phyloP scores from a whole-genome alignment of 1,284 basidiomycete genomes.

The Ustanciosporium gigantosporum region DNA sequence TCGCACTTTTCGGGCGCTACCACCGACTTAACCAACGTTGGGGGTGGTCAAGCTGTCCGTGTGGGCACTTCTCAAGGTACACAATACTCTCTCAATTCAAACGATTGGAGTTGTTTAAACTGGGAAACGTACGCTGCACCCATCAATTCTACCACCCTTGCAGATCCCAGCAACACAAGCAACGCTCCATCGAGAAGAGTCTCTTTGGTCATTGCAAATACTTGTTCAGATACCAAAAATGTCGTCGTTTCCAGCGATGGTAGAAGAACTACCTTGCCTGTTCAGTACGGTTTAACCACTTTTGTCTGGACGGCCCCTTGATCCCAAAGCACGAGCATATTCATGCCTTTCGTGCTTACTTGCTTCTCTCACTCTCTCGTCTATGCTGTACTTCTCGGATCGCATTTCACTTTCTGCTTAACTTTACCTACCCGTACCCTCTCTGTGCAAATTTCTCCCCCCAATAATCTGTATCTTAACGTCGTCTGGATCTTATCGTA shows the following conservation, averaged over 20 bases:
- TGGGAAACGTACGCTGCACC: slow-evolving; percentile 37
- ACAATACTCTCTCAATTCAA: slow-evolving; percentile 3
- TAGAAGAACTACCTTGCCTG: slow-evolving; percentile 14
- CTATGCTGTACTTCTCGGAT: too few relatives aligned
- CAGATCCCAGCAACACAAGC: slow-evolving; percentile 3
- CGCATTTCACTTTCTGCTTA: too few relatives aligned
- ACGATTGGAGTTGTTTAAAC: slow-evolving; percentile 25
- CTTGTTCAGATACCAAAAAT: slow-evolving; percentile 19
- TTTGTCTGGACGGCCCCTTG: slow-evolving; percentile 45
- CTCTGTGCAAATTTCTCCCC: too few relatives aligned
- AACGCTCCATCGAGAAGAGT: slow-evolving; percentile 13
- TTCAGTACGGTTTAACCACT: slow-evolving; percentile 23
- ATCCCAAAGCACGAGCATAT: too few relatives aligned
- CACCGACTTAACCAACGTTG: slow-evolving; percentile 31
- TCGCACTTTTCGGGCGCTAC: slow-evolving; percentile 31
- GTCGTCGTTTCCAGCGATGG: slow-evolving; percentile 27
- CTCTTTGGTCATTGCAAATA: slow-evolving; percentile 34
- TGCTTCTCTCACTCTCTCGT: too few relatives aligned
- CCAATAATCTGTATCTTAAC: too few relatives aligned
- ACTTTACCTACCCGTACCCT: too few relatives aligned
- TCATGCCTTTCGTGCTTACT: too few relatives aligned
- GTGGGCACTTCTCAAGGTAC: slow-evolving; percentile 6
- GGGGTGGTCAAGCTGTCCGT: slow-evolving; percentile 29
- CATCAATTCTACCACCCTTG: slow-evolving; percentile 2
- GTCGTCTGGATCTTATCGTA: too few relatives aligned